phyloP scores from a whole-genome alignment of 768 basidiomycete genomes.

The Psilocybe cubensis region DNA sequence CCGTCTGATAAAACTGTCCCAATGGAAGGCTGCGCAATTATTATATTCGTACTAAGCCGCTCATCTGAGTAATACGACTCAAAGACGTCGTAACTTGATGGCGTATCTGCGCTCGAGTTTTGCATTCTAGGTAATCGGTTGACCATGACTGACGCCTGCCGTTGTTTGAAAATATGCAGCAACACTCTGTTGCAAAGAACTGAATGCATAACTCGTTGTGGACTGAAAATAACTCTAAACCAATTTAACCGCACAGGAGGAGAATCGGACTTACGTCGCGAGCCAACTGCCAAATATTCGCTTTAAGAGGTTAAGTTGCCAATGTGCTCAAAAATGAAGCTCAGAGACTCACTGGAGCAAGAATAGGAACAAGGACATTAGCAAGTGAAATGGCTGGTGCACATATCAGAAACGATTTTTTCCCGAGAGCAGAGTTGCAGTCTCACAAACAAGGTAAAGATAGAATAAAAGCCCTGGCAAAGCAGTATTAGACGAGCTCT shows the following conservation, averaged over 20 bases:
- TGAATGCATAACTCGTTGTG: slow-evolving; percentile 48
- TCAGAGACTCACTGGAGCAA: slow-evolving; percentile 33
- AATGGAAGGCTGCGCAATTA: slow-evolving; percentile 16
- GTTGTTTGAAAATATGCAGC: slow-evolving; percentile 39
- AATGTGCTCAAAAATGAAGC: neutral
- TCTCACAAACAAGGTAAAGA: slow-evolving; percentile 40
- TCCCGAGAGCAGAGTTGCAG: neutral
- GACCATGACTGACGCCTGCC: slow-evolving; percentile 20
- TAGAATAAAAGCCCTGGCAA: slow-evolving; percentile 43
- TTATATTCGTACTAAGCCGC: slow-evolving; percentile 21
- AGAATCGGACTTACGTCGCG: slow-evolving; percentile 33
- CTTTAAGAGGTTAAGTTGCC: slow-evolving; percentile 16
- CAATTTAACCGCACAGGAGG: too few relatives aligned
- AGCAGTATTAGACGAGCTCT: neutral
- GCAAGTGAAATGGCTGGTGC: slow-evolving; percentile 37
- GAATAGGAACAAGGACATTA: slow-evolving; percentile 42
- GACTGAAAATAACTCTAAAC: slow-evolving; percentile 24
- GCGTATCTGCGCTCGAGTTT: neutral
- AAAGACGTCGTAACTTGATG: slow-evolving; percentile 15
- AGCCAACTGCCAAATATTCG: slow-evolving; percentile 44
- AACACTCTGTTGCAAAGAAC: slow-evolving; percentile 45
- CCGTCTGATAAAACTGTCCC: slow-evolving; percentile 5
- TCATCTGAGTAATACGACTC: slow-evolving; percentile 27
- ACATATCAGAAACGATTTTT: neutral
- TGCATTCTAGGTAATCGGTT: slow-evolving; percentile 13